Conservation (phyloP, 75 land plant genomes). For the Pinus taeda region DNA sequence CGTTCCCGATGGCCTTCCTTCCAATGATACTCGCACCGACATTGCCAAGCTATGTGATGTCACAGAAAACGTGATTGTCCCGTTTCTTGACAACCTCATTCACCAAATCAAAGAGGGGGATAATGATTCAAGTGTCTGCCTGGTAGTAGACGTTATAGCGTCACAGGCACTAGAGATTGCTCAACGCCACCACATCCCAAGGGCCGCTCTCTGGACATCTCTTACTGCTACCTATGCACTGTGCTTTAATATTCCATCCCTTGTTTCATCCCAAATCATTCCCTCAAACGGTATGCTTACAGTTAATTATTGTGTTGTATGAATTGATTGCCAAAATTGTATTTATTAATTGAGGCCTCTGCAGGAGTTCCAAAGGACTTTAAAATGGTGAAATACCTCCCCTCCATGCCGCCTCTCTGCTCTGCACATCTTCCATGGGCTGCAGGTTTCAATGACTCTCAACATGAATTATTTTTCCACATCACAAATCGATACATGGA, state of each 20-base stretch:
- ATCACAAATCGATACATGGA: too few species aligned
- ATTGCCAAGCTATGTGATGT: not conserved
- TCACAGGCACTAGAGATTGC: not conserved
- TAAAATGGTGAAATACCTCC: not conserved
- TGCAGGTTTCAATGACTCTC: not conserved
- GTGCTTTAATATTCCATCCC: not conserved
- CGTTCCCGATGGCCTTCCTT: not conserved
- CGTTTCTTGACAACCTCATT: not conserved
- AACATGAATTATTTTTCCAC: not conserved
- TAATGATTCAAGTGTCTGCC: not conserved
- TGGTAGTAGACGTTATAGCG: not conserved
- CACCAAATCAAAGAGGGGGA: not conserved
- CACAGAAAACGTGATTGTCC: not conserved
- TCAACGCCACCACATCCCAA: not conserved
- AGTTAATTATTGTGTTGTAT: too few species aligned
- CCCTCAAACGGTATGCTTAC: not conserved
- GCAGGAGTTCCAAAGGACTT: not conserved
- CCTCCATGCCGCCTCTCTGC: not conserved
- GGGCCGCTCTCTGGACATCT: not conserved
- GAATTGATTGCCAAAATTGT: too few species aligned
- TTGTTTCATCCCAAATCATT: not conserved
- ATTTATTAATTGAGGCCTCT: too few species aligned
- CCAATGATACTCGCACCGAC: not conserved
- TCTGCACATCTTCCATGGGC: conserved; percentile 3
- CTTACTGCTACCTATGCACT: not conserved